A percentile compares a stretch with the other conserved stretches of the same genome.
Conservation (phyloP, 129 eudicot species). For the Flaveria linearis region DNA sequence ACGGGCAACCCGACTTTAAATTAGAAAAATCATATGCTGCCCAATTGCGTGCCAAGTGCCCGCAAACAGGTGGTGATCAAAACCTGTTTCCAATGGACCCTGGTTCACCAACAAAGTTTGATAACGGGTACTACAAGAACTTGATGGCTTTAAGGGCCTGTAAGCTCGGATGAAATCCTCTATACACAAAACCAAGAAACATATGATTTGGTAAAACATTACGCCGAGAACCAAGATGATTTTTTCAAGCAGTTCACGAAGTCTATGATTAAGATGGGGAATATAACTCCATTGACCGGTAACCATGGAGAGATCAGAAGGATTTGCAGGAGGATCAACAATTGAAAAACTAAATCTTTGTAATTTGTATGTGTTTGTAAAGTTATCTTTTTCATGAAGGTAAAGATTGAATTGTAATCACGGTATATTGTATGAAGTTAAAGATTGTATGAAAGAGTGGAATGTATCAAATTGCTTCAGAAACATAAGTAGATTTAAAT, state of each 20-base stretch:
- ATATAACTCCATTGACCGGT: constrained; percentile 81
- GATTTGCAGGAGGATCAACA: constrained; percentile 75
- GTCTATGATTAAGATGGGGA: constrained; percentile 92
- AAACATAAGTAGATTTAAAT: constrained; percentile 31
- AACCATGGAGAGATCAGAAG: constrained; percentile 71
- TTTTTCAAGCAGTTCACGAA: constrained; percentile 83
- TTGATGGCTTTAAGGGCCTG: constrained; percentile 71
- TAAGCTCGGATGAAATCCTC: constrained; percentile 72
- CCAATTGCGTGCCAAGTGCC: constrained; percentile 60
- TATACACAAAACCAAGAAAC: constrained; percentile 65
- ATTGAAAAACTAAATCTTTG: constrained; percentile 22
- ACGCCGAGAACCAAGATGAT: constrained; percentile 51
- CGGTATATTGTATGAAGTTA: constrained; percentile 8
- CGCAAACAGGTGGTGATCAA: constrained; percentile 83
- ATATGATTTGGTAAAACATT: constrained; percentile 61
- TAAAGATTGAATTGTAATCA: constrained; percentile 9
- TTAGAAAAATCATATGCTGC: constrained; percentile 58
- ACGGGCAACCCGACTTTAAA: constrained; percentile 59
- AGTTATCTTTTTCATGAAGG: constrained; percentile 22
- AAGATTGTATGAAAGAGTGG: constrained; percentile 24
- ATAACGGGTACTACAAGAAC: constrained; percentile 82
- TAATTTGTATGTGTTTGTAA: constrained; percentile 15
- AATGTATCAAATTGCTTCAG: constrained; percentile 28
- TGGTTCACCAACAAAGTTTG: constrained; percentile 63
- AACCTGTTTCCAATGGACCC: constrained; percentile 71